Percentiles rank a stretch among this genome's conserved stretches.
Evolutionary conservation across 139 green algal species (phyloP).

Genomic region (Coelastrella sp.): DNA sequence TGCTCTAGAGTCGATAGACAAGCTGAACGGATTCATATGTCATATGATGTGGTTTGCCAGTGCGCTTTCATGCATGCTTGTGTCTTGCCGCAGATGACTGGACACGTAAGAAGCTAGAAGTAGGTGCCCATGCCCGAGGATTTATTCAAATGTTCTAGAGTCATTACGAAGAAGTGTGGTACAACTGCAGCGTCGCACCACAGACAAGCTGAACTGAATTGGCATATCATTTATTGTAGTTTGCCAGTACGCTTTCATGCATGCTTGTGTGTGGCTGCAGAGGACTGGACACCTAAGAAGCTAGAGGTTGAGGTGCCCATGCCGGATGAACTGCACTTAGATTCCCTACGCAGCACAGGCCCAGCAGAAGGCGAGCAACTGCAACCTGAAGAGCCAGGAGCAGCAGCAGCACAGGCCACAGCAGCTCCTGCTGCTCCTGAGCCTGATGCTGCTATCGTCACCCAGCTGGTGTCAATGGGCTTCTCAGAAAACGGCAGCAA

Average conservation of each 20-base stretch:
- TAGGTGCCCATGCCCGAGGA: constrained; percentile 46
- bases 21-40: too few relatives aligned
- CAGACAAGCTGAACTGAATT: too few relatives aligned
- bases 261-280: too few relatives aligned
- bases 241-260: too few relatives aligned
- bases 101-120: not conserved
- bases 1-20: too few relatives aligned
- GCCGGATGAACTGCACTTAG: constrained; percentile 87
- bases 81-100: too few relatives aligned
- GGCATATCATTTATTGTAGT: too few relatives aligned
- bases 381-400: constrained; percentile 76
- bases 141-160: too few relatives aligned
- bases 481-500: constrained; percentile 89
- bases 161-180: too few relatives aligned
- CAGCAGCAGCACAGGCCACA: not conserved
- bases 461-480: constrained; percentile 85
- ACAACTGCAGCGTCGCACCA: too few relatives aligned
- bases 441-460: constrained; percentile 60
- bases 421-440: not conserved
- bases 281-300: constrained; percentile 93
- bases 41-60: too few relatives aligned
- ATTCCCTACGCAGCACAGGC: constrained; percentile 76
- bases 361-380: constrained; percentile 82
- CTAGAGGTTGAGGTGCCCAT: constrained; percentile 88
- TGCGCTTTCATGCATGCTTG: too few relatives aligned